Conservation (phyloP, 2,329 filamentous ascomycete genomes). For the Pseudocercospora macadamiae region DNA sequence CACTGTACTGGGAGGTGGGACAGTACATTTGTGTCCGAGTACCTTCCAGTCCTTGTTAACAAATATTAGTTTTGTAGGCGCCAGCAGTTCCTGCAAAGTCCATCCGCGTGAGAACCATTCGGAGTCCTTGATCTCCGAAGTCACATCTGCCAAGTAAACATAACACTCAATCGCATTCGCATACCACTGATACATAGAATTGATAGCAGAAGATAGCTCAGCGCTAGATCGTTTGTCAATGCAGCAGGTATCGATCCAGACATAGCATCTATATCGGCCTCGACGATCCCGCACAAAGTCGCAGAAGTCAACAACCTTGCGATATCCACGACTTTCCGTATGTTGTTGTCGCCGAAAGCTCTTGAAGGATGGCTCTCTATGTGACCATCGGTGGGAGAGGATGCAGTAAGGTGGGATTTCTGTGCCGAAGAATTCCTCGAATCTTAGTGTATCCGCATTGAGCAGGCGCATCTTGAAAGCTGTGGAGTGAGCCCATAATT, state of each 20-base stretch:
- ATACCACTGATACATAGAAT: slow-evolving; percentile 25
- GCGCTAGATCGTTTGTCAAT: slow-evolving; percentile 28
- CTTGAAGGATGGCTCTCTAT: slow-evolving; percentile 26
- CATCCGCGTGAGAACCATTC: not conserved
- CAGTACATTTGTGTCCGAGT: too few relatives aligned
- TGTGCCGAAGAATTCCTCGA: slow-evolving; percentile 26
- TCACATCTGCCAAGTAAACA: slow-evolving; percentile 6
- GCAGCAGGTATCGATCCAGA: slow-evolving; percentile 32
- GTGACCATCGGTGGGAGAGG: slow-evolving; percentile 31
- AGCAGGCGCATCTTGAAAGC: slow-evolving; percentile 28
- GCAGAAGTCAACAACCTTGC: slow-evolving; percentile 7
- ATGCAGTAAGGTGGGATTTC: slow-evolving; percentile 30
- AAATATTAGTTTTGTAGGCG: too few relatives aligned
- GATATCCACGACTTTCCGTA: not conserved
- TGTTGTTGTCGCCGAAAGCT: slow-evolving; percentile 11
- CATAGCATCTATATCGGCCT: too few relatives aligned
- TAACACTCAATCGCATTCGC: not conserved
- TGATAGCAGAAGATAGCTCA: slow-evolving; percentile 28
- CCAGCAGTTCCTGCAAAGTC: too few relatives aligned
- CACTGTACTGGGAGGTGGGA: too few relatives aligned
- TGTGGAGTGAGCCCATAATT: too few relatives aligned
- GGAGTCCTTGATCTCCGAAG: not conserved
- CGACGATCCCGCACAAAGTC: not conserved
- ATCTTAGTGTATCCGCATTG: slow-evolving; percentile 23
- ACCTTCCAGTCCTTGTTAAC: too few relatives aligned